phyloP scores from a whole-genome alignment of 306 rosid species.

The cucumber (Cucumis sativus) region DNA sequence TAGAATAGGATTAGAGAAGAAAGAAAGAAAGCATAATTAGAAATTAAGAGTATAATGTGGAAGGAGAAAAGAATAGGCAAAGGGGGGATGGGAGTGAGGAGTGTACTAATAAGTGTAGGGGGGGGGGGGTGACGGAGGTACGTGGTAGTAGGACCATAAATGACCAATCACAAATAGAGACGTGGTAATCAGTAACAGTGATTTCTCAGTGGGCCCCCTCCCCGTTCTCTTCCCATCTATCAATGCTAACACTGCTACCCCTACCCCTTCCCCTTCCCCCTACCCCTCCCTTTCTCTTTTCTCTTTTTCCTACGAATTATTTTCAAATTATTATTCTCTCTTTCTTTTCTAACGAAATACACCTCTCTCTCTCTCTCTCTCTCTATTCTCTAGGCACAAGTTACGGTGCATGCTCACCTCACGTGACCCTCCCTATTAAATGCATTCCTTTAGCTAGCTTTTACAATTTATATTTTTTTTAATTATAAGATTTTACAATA shows the following conservation, averaged over 20 bases:
- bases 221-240: not conserved
- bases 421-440: conserved; percentile 13
- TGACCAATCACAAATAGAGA: not conserved
- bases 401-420: conserved; percentile 22
- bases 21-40: too few species aligned
- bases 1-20: too few species aligned
- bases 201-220: too few species aligned
- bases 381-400: conserved; percentile 21
- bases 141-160: not conserved
- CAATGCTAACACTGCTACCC: not conserved
- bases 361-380: conserved; percentile 1
- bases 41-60: too few species aligned
- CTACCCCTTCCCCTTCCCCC: not conserved
- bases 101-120: too few species aligned
- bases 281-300: not conserved
- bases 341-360: not conserved
- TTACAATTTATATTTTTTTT: too few species aligned
- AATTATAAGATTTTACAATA: too few species aligned
- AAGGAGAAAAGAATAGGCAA: too few species aligned
- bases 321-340: not conserved
- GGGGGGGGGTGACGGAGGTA: not conserved
- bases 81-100: too few species aligned
- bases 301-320: not conserved
- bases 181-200: not conserved
- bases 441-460: too few species aligned